These are phyloP conservation scores for Aspergillus haitiensis DNA, from an alignment of 495 filamentous ascomycete genomes.

Conservation along the genomic window DNA sequence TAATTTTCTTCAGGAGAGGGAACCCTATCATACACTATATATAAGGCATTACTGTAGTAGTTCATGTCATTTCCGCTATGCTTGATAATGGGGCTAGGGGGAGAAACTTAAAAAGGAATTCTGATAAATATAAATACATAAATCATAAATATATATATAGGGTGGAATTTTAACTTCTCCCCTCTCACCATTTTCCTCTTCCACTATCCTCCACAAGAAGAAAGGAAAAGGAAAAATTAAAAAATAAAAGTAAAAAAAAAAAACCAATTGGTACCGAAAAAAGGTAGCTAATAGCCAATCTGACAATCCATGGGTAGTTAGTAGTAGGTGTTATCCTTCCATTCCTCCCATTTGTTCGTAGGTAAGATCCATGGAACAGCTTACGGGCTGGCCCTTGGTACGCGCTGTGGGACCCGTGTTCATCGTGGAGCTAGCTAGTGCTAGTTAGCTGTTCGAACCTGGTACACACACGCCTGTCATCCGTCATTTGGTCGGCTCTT, in stretches of 20 bases:
- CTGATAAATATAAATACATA: background rate
- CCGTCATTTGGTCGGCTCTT: conserved; percentile 9
- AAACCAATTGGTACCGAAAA: background rate
- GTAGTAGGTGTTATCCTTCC: background rate
- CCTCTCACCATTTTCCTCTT: background rate
- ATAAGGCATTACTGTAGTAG: too few species aligned
- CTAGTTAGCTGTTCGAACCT: conserved; percentile 25
- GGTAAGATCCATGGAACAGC: conserved; percentile 13
- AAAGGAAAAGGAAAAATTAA: background rate
- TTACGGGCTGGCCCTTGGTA: conserved; percentile 17
- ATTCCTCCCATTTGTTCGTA: conserved; percentile 6
- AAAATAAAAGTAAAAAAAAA: background rate
- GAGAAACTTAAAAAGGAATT: too few species aligned
- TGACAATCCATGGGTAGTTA: too few species aligned
- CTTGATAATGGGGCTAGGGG: too few species aligned
- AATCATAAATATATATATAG: background rate
- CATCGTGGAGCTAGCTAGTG: conserved; percentile 18
- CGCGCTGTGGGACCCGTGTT: conserved; percentile 20
- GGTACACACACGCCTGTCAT: conserved; percentile 26
- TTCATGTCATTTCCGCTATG: too few species aligned
- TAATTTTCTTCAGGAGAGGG: too few species aligned
- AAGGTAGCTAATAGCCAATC: background rate
- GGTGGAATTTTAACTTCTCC: background rate
- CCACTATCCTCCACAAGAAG: background rate
- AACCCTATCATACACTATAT: too few species aligned